Evolutionary conservation across 345 rosid genomes (phyloP).

Genomic region (Salix suchowensis): DNA sequence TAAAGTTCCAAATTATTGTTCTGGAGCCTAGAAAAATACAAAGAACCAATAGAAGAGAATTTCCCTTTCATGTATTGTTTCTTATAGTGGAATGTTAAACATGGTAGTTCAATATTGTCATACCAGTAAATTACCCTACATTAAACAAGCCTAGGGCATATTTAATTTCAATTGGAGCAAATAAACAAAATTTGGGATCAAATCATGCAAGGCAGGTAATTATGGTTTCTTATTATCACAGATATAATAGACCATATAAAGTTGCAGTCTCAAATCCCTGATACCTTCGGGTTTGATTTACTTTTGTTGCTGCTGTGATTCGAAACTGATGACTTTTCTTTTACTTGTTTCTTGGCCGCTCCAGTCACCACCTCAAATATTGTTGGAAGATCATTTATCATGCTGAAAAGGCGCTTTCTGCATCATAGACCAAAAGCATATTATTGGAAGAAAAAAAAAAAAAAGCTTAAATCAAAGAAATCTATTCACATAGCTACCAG

Average conservation of each 20-base stretch:
- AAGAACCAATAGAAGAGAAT: not conserved
- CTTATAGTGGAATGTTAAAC: not conserved
- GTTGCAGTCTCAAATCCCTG: not conserved
- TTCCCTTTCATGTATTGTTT: not conserved
- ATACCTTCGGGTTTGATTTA: constrained; percentile 12
- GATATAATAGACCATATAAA: not conserved
- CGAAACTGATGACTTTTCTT: constrained; percentile 3
- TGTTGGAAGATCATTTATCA: constrained; percentile 17
- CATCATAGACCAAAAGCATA: not conserved
- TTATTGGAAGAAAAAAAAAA: not conserved
- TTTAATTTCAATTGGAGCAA: not conserved
- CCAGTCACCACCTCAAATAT: constrained; percentile 11
- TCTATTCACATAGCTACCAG: not conserved
- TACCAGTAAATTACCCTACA: not conserved
- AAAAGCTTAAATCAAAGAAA: not conserved
- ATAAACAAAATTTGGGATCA: not conserved
- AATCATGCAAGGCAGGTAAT: too few relatives aligned
- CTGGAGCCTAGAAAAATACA: not conserved
- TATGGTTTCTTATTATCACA: not conserved
- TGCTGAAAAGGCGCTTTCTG: constrained; percentile 19
- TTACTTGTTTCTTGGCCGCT: constrained; percentile 5
- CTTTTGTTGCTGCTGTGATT: constrained; percentile 10
- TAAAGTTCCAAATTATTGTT: not conserved
- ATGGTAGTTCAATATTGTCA: not conserved
- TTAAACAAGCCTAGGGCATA: not conserved